Conservation (phyloP, 208 protist genomes). For the Entamoeba invadens region DNA sequence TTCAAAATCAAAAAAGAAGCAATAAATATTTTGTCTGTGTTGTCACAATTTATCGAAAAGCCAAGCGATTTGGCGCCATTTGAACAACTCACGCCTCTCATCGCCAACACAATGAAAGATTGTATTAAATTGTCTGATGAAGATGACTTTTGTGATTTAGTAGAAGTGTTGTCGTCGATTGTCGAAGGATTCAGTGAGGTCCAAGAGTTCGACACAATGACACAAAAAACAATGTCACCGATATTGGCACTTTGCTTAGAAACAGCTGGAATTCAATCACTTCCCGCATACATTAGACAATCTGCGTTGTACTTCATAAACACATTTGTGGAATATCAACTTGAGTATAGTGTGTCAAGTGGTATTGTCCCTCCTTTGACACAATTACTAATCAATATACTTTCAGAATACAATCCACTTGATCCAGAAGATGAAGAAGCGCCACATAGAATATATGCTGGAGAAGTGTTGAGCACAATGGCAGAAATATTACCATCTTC, state of each 20-base stretch:
- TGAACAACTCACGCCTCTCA: background rate
- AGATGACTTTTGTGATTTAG: background rate
- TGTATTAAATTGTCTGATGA: background rate
- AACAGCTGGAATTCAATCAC: background rate
- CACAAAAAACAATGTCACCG: background rate
- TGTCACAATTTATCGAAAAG: background rate
- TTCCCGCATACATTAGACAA: background rate
- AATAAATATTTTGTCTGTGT: background rate
- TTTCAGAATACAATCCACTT: background rate
- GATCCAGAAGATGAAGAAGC: background rate
- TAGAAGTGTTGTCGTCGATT: background rate
- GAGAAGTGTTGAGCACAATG: background rate
- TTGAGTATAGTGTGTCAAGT: background rate
- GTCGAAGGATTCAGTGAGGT: background rate
- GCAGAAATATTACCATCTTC: background rate
- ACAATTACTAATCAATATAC: background rate
- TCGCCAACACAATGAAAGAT: background rate
- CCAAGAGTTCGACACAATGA: background rate
- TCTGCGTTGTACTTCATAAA: background rate
- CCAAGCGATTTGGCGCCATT: background rate
- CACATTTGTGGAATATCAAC: background rate
- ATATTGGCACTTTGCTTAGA: background rate
- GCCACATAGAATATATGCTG: background rate
- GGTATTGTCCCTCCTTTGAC: background rate
- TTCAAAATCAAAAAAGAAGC: background rate